Percentiles rank a stretch among this genome's conserved stretches.
phyloP scores from a whole-genome alignment of 2,329 filamentous ascomycete genomes.

The Cordyceps pruinosa region DNA sequence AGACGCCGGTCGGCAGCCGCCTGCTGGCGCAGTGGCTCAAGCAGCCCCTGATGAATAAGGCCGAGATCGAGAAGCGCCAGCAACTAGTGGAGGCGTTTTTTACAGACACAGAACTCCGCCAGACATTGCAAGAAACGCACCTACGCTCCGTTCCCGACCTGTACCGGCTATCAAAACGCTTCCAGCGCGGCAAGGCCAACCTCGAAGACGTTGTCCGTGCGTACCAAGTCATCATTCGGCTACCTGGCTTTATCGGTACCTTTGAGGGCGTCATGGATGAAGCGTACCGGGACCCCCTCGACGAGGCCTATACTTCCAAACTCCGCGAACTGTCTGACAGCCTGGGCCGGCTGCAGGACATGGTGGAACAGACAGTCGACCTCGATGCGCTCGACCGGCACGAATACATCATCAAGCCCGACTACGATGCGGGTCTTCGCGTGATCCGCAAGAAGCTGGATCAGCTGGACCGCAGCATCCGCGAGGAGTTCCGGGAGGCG shows the following conservation, averaged over 20 bases:
- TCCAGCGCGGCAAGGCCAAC: constrained; percentile 84
- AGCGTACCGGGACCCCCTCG: constrained; percentile 77
- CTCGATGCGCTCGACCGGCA: constrained; percentile 92
- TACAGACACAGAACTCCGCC: constrained; percentile 82
- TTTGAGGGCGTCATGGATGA: constrained; percentile 95
- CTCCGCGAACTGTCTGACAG: constrained; percentile 69
- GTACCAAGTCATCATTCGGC: constrained; percentile 87
- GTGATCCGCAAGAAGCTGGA: constrained; percentile 91
- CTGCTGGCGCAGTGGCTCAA: constrained; percentile 94
- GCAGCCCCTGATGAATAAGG: constrained; percentile 87
- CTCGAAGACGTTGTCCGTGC: constrained; percentile 92
- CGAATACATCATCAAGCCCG: constrained; percentile 97
- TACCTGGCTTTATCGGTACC: constrained; percentile 84
- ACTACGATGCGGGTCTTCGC: constrained; percentile 84
- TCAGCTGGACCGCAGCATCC: constrained; percentile 73
- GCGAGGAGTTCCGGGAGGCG: constrained; percentile 69
- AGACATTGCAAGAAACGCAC: constrained; percentile 96
- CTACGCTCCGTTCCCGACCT: constrained; percentile 88
- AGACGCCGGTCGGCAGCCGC: constrained; percentile 86
- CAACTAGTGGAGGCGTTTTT: constrained; percentile 94
- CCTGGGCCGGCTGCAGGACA: constrained; percentile 82
- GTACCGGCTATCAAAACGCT: constrained; percentile 88
- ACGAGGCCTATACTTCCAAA: constrained; percentile 80
- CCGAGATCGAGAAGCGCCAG: constrained; percentile 84
- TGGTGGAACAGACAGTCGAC: constrained; percentile 98